phyloP scores from a whole-genome alignment of 2,329 filamentous ascomycete genomes.

The Colletotrichum costaricense region DNA sequence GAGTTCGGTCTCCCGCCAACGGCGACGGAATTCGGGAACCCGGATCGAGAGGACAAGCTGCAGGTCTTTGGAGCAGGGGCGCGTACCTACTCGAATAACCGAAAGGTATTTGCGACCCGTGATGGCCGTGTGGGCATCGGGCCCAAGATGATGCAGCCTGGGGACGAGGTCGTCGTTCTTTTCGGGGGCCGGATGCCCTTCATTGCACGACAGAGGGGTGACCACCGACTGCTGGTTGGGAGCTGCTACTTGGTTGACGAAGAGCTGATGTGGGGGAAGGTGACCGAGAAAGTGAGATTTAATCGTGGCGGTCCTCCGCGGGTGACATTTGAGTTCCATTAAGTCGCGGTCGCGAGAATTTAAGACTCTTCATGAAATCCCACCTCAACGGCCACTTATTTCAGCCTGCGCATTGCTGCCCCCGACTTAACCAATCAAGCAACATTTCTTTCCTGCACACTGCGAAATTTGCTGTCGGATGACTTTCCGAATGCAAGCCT shows the following conservation, averaged over 20 bases:
- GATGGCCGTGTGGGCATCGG: constrained; percentile 34
- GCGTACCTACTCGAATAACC: constrained; percentile 10
- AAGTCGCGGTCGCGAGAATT: neutral
- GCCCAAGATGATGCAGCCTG: constrained; percentile 28
- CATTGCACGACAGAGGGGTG: constrained; percentile 15
- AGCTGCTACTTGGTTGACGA: constrained; percentile 35
- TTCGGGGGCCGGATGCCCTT: constrained; percentile 37
- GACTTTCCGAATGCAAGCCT: neutral
- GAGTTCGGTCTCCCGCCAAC: constrained; percentile 9
- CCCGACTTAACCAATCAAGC: neutral
- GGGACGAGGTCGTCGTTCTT: constrained; percentile 31
- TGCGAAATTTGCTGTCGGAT: neutral
- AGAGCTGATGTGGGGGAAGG: constrained; percentile 33
- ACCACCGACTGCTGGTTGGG: constrained; percentile 30
- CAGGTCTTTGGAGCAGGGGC: constrained; percentile 10
- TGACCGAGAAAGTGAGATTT: constrained; percentile 25
- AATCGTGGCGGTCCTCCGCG: constrained; percentile 14
- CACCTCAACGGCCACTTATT: neutral
- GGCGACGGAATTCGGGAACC: neutral
- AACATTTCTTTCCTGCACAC: neutral
- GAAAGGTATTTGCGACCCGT: constrained; percentile 21
- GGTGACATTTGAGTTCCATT: constrained; percentile 25
- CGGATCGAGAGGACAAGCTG: constrained; percentile 10
- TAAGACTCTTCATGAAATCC: neutral
- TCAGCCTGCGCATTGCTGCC: neutral